Base-by-base conservation (phyloP, 2,329 filamentous ascomycete species). In the Alternaria novae-zelandiae region DNA sequence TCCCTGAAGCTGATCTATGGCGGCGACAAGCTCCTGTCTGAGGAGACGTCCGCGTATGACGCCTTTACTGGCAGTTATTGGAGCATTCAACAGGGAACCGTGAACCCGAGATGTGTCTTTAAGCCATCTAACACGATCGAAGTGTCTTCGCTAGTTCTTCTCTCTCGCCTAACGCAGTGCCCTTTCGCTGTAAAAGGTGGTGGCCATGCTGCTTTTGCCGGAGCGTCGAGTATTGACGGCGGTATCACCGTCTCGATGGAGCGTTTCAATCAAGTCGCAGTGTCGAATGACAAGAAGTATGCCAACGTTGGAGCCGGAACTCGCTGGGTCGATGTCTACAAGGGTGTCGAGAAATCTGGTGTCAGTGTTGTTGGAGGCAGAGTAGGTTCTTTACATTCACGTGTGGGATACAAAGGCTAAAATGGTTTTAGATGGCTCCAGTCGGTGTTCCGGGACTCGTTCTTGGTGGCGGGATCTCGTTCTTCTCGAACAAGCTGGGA, bases 131-230 rank as follows among this genome's bases (percentile, higher is more conserved):
- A 59, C 20, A 54, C 63, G 10, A 23, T 63, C 11, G 67, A 76
- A 7, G 71, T 76, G 2, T 74, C 72, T 7, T 66, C 64, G 0
- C 17, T 67, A 3, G 60, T 76, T 3, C 47, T 75, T 5, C 21
- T 75, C 5, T 70, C 72, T 21, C 69, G 71, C 21, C 63, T 73
- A 4, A 68, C 69, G 4, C 70, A 73, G 55, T 79, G 75, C 50
- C 74, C 71, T 78, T 83, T 83, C 58, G 81, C 81, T 3, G 77
- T 85, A 3, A 82, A 81, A 56, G 78, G 80, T 53, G 83, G 83
- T 28, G 83, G 83, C 3, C 83, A 85, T 64, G 77, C 78, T 23
- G 70, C 76, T 7, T 78, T 78, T 68, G 72, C 74, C 0, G 81
- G 82, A n/a, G 76, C 78, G 15, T 81, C 80, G 21, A 82, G 80